Conservation (phyloP, 768 basidiomycete genomes). For the Scleroderma citrinum region DNA sequence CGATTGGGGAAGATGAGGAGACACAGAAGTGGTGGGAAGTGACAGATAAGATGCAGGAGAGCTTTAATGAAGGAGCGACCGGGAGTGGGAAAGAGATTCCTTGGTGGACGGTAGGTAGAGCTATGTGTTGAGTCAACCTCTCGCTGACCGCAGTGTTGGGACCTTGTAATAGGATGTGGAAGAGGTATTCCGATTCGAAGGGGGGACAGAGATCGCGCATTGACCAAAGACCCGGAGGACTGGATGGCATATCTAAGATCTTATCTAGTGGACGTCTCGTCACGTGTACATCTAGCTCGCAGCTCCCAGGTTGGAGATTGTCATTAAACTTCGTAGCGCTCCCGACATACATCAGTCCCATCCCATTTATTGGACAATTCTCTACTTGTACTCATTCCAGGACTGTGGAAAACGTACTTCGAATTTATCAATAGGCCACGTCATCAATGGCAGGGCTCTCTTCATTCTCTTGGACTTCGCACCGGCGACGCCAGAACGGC, state of each 20-base stretch:
- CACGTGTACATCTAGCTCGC: too few species aligned
- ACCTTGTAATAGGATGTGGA: constrained; percentile 43
- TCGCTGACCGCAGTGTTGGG: not conserved
- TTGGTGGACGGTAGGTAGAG: constrained; percentile 57
- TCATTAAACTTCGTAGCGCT: too few species aligned
- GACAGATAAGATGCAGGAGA: constrained; percentile 75
- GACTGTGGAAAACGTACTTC: not conserved
- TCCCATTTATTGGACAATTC: not conserved
- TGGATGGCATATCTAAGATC: too few species aligned
- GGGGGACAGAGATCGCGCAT: constrained; percentile 15
- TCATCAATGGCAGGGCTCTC: not conserved
- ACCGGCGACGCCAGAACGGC: not conserved
- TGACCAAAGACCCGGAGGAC: too few species aligned
- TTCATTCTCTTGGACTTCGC: not conserved
- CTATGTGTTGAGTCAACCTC: not conserved
- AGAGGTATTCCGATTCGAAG: constrained; percentile 71
- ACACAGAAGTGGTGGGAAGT: constrained; percentile 76
- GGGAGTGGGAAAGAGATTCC: constrained; percentile 64
- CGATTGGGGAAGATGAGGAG: constrained; percentile 55
- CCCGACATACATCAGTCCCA: too few species aligned
- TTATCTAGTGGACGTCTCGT: too few species aligned
- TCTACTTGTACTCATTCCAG: not conserved
- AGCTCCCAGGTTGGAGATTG: too few species aligned
- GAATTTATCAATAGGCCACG: not conserved
- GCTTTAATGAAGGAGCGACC: constrained; percentile 59